A percentile compares a stretch with the other conserved stretches of the same genome.
Evolutionary conservation across 2,329 filamentous ascomycete genomes (phyloP).

Genomic region (Cordyceps pruinosa): DNA sequence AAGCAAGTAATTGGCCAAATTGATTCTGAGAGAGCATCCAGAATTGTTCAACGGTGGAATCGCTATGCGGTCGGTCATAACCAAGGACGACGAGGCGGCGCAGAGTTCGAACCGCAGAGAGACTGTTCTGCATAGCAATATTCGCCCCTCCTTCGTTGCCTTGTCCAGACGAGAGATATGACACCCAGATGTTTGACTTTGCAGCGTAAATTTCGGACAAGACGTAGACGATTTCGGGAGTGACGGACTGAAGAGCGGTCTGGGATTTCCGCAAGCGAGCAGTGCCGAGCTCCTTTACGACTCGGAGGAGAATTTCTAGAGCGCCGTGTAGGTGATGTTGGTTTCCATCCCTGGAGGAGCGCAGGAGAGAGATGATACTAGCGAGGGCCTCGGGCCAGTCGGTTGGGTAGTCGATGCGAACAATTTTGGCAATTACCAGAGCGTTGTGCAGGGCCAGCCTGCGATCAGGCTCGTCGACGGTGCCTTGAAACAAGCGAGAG

Average conservation of each 20-base stretch:
- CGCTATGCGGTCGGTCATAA: constrained; percentile 77
- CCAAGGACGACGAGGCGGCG: constrained; percentile 72
- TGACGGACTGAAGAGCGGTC: constrained; percentile 66
- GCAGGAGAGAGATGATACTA: constrained; percentile 57
- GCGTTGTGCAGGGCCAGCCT: constrained; percentile 82
- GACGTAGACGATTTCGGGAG: constrained; percentile 78
- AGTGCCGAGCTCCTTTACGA: constrained; percentile 85
- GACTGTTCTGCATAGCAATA: constrained; percentile 65
- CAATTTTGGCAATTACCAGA: constrained; percentile 77
- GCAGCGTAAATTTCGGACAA: constrained; percentile 71
- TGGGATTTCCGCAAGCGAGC: constrained; percentile 70
- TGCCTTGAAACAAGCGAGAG: constrained; percentile 65
- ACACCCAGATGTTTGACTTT: constrained; percentile 63
- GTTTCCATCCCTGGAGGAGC: constrained; percentile 43
- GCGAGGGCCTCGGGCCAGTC: constrained; percentile 68
- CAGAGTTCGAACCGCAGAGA: constrained; percentile 72
- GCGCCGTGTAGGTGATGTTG: constrained; percentile 63
- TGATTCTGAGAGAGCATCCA: constrained; percentile 75
- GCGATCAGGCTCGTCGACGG: constrained; percentile 67
- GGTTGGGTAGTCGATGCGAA: constrained; percentile 79
- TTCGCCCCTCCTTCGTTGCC: constrained; percentile 53
- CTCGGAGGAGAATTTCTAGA: constrained; percentile 71
- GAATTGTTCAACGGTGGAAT: constrained; percentile 67
- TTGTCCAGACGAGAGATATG: constrained; percentile 49
- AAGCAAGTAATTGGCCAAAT: constrained; percentile 66